Evolutionary conservation across 345 rosid species (phyloP), one percentile per base, ranked within the genome.

Genomic region (Crucihimalaya himalaica): DNA sequence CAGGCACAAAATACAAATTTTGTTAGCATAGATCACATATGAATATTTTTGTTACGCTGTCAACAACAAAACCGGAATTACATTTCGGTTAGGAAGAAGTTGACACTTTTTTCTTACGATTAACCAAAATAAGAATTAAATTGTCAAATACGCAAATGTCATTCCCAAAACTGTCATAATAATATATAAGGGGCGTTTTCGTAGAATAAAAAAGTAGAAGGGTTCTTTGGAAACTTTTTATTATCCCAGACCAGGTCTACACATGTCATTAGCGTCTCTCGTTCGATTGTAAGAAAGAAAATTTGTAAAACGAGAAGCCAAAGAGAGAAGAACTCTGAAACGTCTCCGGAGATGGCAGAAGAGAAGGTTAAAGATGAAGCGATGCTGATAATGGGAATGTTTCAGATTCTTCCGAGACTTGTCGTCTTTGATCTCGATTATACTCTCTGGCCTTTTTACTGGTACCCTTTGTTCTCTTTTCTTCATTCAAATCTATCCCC

Each of bases 371-470:
- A 84, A 77, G 82, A 63, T 16, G 94, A 86, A 28, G 94, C 89
- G 8, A 65, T 82, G 74, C 82, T 72, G 63, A 80, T 85, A 6
- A 81, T 86, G 0, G 89, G 87, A 72, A 83, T 80, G 87, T 85
- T 86, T 63, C 86, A 85, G 70, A 31, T 86, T 15, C 83, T 89
- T 60, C 96, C 92, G 4, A 84, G 70, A 79, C 70, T 89, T 35
- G 85, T 89, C 14, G 90, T 89, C 80, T 89, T 89, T 77, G 96
- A 86, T 80, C 92, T 89, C 64, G 96, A 89, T 80, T 89, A 84
- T 72, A 89, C 96, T 63, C 92, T 89, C 80, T 89, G 96, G 91
- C 96, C 92, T 69, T 90, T 90, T 69, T 90, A 88, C 84, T 90
- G 96, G 96, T 90, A 67, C 8, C 5, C 3, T 16, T 52, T 39